Evolutionary conservation across 257 asterid species (phyloP).

Genomic region (Solanum arcanum): DNA sequence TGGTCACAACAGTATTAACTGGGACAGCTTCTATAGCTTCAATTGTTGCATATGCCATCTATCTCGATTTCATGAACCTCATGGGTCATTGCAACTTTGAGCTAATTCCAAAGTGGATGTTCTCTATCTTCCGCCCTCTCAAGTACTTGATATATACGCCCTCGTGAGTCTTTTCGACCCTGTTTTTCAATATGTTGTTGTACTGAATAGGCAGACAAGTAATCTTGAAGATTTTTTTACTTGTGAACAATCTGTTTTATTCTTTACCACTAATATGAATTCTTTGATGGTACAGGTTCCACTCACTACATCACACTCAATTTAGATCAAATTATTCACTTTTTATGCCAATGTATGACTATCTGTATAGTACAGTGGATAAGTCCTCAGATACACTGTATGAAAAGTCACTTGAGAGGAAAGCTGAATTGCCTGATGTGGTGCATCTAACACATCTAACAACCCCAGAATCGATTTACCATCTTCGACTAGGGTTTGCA

Average conservation of each 20-base stretch:
- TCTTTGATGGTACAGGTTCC: slow-evolving; percentile 10
- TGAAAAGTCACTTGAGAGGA: slow-evolving; percentile 9
- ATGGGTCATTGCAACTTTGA: slow-evolving; percentile 38
- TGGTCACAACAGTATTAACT: slow-evolving; percentile 22
- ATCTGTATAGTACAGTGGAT: slow-evolving; percentile 19
- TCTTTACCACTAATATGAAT: not conserved
- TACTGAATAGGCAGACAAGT: not conserved
- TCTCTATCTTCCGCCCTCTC: slow-evolving; percentile 74
- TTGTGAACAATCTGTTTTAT: not conserved
- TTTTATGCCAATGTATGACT: slow-evolving; percentile 33
- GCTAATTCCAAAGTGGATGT: slow-evolving; percentile 36
- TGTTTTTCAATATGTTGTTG: not conserved
- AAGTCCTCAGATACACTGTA: slow-evolving; percentile 11
- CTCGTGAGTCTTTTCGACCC: slow-evolving; percentile 35
- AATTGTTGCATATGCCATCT: slow-evolving; percentile 30
- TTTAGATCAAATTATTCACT: slow-evolving; percentile 26
- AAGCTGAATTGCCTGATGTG: slow-evolving; percentile 15
- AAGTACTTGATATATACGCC: slow-evolving; percentile 68
- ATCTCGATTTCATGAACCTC: slow-evolving; percentile 46
- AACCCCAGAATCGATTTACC: slow-evolving; percentile 24
- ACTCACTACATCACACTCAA: slow-evolving; percentile 30
- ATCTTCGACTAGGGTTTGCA: slow-evolving; percentile 21
- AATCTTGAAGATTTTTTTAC: not conserved
- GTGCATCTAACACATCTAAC: slow-evolving; percentile 27
- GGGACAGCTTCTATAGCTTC: slow-evolving; percentile 38